Percentiles rank a stretch among this genome's conserved stretches.
Conservation (phyloP, 257 asterid species). For the Fraxinus excelsior region DNA sequence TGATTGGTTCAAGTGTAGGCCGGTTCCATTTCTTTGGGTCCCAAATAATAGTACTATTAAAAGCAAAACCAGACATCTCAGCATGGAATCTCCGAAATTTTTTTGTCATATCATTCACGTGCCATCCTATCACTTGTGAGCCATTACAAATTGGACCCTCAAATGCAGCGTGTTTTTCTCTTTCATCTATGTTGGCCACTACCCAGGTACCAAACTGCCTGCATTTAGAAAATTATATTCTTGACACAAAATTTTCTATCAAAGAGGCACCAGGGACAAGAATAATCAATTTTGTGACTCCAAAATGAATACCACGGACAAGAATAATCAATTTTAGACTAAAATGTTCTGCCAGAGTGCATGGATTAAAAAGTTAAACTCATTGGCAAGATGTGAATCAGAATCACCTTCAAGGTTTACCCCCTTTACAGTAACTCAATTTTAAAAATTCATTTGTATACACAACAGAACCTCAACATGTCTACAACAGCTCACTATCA, state of each 20-base stretch:
- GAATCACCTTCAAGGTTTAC: background rate
- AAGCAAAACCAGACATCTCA: constrained; percentile 71
- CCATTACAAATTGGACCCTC: constrained; percentile 82
- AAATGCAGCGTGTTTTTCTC: constrained; percentile 32
- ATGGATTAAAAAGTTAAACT: background rate
- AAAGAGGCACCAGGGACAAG: background rate
- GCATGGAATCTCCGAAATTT: constrained; percentile 56
- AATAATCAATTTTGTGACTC: background rate
- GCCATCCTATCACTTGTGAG: constrained; percentile 79
- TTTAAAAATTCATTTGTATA: no score
- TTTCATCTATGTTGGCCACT: constrained; percentile 53
- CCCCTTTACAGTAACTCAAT: no score
- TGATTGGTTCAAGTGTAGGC: constrained; percentile 57
- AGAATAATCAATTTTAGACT: constrained; percentile 10
- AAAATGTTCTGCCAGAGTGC: constrained; percentile 8
- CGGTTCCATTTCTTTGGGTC: constrained; percentile 73
- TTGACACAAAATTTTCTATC: background rate
- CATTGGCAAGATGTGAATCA: background rate
- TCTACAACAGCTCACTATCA: background rate
- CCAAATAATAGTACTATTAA: constrained; percentile 79
- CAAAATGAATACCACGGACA: background rate
- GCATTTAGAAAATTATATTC: constrained; percentile 31
- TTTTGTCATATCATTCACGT: constrained; percentile 34
- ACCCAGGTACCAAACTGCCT: constrained; percentile 78
- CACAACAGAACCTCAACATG: background rate